A percentile compares a stretch with the other conserved stretches of the same genome.
Evolutionary conservation across 495 filamentous ascomycete species (phyloP).

Genomic region (Daldinia childiae): DNA sequence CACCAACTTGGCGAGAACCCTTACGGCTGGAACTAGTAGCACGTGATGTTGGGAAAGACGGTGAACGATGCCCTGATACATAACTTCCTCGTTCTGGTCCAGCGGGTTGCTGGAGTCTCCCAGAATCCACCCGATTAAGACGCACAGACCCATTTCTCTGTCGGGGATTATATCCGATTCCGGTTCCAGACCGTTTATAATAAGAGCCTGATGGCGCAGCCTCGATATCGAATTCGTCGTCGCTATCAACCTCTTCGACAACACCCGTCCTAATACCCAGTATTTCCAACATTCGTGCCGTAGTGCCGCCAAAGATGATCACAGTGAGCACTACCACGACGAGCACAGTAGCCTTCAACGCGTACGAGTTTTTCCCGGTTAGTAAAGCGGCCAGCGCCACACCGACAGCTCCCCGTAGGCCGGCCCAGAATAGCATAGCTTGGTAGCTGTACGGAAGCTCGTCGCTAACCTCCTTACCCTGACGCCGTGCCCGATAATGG

Average conservation of each 20-base stretch:
- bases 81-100: constrained; percentile 58
- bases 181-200: constrained; percentile 75
- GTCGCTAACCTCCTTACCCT: constrained; percentile 81
- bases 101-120: constrained; percentile 48
- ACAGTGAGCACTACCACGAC: constrained; percentile 98
- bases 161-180: constrained; percentile 78
- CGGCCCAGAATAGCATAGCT: constrained; percentile 98
- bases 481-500: constrained; percentile 82
- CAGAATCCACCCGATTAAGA: constrained; percentile 42
- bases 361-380: constrained; percentile 76
- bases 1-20: constrained; percentile 45
- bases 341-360: constrained; percentile 88
- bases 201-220: constrained; percentile 75
- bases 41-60: constrained; percentile 49
- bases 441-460: constrained; percentile 94
- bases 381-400: constrained; percentile 95
- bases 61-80: constrained; percentile 63
- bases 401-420: constrained; percentile 93
- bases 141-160: constrained; percentile 51
- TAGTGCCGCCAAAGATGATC: constrained; percentile 98
- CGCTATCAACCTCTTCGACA: constrained; percentile 93
- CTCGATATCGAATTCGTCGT: constrained; percentile 99
- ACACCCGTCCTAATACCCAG: constrained; percentile 93
- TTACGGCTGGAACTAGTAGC: constrained; percentile 61
- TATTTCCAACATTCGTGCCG: constrained; percentile 98